phyloP scores from a whole-genome alignment of 176 grass and related monocot genomes.

The Avena eriantha region DNA sequence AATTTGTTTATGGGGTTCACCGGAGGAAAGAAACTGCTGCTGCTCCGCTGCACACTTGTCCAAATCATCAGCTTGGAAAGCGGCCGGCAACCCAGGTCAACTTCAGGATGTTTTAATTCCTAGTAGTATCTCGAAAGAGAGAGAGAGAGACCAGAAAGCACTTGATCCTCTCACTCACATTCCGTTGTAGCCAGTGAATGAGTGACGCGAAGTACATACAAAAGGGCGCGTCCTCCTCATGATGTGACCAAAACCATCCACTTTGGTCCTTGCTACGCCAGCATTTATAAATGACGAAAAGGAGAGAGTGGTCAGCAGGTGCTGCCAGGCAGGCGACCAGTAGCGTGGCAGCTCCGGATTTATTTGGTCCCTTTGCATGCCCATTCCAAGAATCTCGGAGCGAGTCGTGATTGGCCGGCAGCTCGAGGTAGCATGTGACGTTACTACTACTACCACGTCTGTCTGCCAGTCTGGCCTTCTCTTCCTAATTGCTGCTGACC shows the following conservation, averaged over 20 bases:
- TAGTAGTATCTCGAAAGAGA: background rate
- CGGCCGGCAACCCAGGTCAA: background rate
- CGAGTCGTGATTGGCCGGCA: background rate
- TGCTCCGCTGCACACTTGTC: background rate
- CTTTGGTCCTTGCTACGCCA: constrained; percentile 17
- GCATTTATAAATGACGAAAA: background rate
- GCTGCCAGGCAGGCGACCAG: background rate
- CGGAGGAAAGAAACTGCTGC: background rate
- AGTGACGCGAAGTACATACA: constrained; percentile 35
- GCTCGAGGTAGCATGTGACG: constrained; percentile 11
- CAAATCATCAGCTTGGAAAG: constrained; percentile 12
- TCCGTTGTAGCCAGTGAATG: background rate
- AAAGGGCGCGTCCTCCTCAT: background rate
- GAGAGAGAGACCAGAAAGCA: background rate
- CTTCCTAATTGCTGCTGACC: too few species aligned
- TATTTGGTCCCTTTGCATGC: constrained; percentile 27
- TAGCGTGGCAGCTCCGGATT: background rate
- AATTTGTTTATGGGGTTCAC: constrained; percentile 7
- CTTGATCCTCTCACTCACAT: background rate
- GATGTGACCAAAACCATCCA: constrained; percentile 43
- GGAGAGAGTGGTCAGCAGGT: background rate
- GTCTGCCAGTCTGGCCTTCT: background rate
- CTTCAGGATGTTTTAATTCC: background rate
- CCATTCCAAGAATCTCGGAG: constrained; percentile 43
- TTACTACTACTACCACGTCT: background rate